Evolutionary conservation across 2,329 filamentous ascomycete species (phyloP).

Genomic region (Beauveria rudraprayagi): DNA sequence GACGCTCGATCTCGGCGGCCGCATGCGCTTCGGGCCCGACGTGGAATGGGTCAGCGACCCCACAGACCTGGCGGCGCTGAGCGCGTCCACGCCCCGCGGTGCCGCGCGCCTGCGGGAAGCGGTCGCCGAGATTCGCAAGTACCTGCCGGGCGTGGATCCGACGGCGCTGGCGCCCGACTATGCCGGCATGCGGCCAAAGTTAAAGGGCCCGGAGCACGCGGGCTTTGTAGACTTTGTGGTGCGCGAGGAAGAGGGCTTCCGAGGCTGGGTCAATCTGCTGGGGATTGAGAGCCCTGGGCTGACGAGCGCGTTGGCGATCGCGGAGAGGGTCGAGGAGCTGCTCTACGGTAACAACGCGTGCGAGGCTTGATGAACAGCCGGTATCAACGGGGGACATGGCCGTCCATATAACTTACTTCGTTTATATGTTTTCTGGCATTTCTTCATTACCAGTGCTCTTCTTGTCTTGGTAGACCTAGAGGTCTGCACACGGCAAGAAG

Average conservation of each 20-base stretch:
- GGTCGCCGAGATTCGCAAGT: slow-evolving; percentile 65
- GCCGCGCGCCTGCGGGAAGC: slow-evolving; percentile 55
- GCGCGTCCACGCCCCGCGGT: slow-evolving; percentile 28
- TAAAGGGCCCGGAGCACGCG: slow-evolving; percentile 51
- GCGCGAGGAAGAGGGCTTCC: slow-evolving; percentile 63
- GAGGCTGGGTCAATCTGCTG: slow-evolving; percentile 80
- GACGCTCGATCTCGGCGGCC: slow-evolving; percentile 78
- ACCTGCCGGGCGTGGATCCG: slow-evolving; percentile 66
- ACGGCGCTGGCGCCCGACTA: slow-evolving; percentile 70
- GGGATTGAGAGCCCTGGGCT: slow-evolving; percentile 92
- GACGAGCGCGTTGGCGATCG: slow-evolving; percentile 81
- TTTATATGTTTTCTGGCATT: no score
- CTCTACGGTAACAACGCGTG: slow-evolving; percentile 30
- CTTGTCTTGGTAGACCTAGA: not conserved
- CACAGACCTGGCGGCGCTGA: slow-evolving; percentile 54
- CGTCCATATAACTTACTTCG: no score
- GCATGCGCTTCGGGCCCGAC: slow-evolving; percentile 87
- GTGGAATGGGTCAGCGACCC: slow-evolving; percentile 82
- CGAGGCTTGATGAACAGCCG: not conserved
- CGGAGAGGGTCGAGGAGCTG: slow-evolving; percentile 57
- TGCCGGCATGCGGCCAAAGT: slow-evolving; percentile 83
- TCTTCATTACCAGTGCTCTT: no score
- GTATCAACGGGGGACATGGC: no score
- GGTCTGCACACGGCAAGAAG: not conserved
- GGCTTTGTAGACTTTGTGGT: slow-evolving; percentile 84